Conservation (phyloP, 495 filamentous ascomycete genomes). For the Cenococcum geophilum region DNA sequence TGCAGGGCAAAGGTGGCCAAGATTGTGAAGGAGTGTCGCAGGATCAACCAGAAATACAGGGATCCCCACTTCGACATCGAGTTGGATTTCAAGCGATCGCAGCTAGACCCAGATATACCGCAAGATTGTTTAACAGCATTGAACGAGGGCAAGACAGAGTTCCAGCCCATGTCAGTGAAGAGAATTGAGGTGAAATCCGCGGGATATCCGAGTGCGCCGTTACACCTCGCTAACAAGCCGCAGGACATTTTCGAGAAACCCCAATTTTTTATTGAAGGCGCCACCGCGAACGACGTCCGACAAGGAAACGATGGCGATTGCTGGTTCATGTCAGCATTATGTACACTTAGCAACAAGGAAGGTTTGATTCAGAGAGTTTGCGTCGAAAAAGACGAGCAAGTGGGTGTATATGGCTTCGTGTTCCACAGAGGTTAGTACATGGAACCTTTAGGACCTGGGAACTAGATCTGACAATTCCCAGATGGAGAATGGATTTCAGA, state of each 20-base stretch:
- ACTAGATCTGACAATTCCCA: constrained; percentile 29
- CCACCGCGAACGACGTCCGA: constrained; percentile 74
- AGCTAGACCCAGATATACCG: constrained; percentile 53
- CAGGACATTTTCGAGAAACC: constrained; percentile 84
- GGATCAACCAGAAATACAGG: constrained; percentile 83
- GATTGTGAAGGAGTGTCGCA: constrained; percentile 74
- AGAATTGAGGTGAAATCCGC: constrained; percentile 34
- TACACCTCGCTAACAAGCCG: constrained; percentile 7
- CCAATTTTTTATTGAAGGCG: constrained; percentile 76
- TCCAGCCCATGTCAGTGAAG: constrained; percentile 35
- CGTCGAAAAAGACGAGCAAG: constrained; percentile 68
- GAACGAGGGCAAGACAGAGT: constrained; percentile 21
- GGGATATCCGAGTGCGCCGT: constrained; percentile 9
- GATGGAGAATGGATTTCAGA: constrained; percentile 91
- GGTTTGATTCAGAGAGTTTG: constrained; percentile 76
- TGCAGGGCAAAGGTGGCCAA: constrained; percentile 72
- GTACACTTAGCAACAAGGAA: constrained; percentile 73
- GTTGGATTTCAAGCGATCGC: constrained; percentile 60
- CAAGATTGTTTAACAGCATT: constrained; percentile 46
- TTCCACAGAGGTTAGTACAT: constrained; percentile 62
- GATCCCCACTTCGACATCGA: constrained; percentile 89
- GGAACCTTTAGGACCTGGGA: constrained; percentile 5
- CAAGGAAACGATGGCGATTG: constrained; percentile 81
- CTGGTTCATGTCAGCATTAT: constrained; percentile 85
- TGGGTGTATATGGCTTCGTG: constrained; percentile 92